Percentiles rank a stretch among this genome's conserved stretches.
Conservation (phyloP, 1,284 basidiomycete genomes). For the Ceratobasidium sp. region DNA sequence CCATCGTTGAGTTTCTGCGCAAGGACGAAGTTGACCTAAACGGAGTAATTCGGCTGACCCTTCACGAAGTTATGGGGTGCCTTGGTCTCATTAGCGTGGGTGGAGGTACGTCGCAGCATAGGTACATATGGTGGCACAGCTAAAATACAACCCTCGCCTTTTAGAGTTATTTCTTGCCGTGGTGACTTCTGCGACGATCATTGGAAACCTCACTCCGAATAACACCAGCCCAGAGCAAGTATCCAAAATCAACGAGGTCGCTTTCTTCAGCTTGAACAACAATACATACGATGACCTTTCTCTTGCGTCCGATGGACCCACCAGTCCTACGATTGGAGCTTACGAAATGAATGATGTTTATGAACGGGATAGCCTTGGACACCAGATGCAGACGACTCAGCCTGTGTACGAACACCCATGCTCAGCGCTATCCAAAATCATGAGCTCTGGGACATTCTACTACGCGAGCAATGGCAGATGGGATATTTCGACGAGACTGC, state of each 20-base stretch:
- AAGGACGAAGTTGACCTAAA: slow-evolving; percentile 75
- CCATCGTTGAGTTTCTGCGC: slow-evolving; percentile 84
- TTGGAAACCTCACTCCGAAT: slow-evolving; percentile 80
- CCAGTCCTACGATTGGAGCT: slow-evolving; percentile 58
- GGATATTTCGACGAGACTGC: slow-evolving; percentile 87
- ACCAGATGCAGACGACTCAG: slow-evolving; percentile 55
- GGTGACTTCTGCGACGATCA: slow-evolving; percentile 76
- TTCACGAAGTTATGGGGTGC: slow-evolving; percentile 79
- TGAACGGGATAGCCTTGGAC: slow-evolving; percentile 29
- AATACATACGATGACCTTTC: slow-evolving; percentile 75
- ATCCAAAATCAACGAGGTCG: slow-evolving; percentile 79
- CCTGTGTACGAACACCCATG: slow-evolving; percentile 89
- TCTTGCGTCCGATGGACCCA: slow-evolving; percentile 61
- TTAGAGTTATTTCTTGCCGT: slow-evolving; percentile 83
- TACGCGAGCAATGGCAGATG: slow-evolving; percentile 84
- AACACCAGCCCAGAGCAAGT: slow-evolving; percentile 68
- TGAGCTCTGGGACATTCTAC: slow-evolving; percentile 94
- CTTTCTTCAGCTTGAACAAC: slow-evolving; percentile 77
- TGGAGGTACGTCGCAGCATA: slow-evolving; percentile 53
- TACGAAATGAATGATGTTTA: slow-evolving; percentile 40
- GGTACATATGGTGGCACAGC: not conserved
- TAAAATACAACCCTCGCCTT: slow-evolving; percentile 27
- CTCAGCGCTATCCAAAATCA: slow-evolving; percentile 87
- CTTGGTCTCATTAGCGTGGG: slow-evolving; percentile 67
- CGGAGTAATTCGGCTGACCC: slow-evolving; percentile 70